Conservation (phyloP, 768 basidiomycete genomes). For the Hortiboletus campestris region DNA sequence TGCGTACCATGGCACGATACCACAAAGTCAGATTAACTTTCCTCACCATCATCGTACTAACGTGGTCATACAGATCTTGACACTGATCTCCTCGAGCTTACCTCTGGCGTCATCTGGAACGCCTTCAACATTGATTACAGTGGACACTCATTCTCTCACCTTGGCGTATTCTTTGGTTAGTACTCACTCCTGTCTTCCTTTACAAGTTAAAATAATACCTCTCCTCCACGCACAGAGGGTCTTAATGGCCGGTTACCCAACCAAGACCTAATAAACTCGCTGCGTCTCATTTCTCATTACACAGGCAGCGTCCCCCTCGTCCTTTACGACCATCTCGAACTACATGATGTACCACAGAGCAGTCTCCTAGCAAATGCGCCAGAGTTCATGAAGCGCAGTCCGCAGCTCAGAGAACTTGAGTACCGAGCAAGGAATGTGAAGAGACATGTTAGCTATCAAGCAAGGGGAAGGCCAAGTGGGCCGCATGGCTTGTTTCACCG, state of each 20-base stretch:
- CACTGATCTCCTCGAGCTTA: slow-evolving; percentile 58
- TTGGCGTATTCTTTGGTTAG: slow-evolving; percentile 93
- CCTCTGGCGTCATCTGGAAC: slow-evolving; percentile 93
- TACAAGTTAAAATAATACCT: slow-evolving; percentile 1
- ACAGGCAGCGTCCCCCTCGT: slow-evolving; percentile 76
- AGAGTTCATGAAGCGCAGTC: slow-evolving; percentile 38
- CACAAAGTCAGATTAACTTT: slow-evolving; percentile 53
- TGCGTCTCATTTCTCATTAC: slow-evolving; percentile 66
- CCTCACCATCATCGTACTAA: neutral
- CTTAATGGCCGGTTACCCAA: slow-evolving; percentile 94
- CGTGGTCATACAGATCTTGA: slow-evolving; percentile 49
- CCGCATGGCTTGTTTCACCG: slow-evolving; percentile 88
- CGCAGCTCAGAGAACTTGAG: slow-evolving; percentile 49
- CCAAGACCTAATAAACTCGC: slow-evolving; percentile 89
- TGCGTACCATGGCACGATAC: slow-evolving; percentile 70
- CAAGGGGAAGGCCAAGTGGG: slow-evolving; percentile 78
- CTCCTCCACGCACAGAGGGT: slow-evolving; percentile 60
- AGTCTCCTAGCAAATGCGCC: slow-evolving; percentile 47
- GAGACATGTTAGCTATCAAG: slow-evolving; percentile 72
- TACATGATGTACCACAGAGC: slow-evolving; percentile 38
- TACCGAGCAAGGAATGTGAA: slow-evolving; percentile 64
- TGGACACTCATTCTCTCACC: slow-evolving; percentile 92
- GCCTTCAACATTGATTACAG: slow-evolving; percentile 94
- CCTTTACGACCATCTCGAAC: slow-evolving; percentile 75
- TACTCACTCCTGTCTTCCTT: neutral